A percentile compares a stretch with the other conserved stretches of the same genome.
Conservation (phyloP, 352 stramenopile genomes). For the Phytophthora hibernalis region DNA sequence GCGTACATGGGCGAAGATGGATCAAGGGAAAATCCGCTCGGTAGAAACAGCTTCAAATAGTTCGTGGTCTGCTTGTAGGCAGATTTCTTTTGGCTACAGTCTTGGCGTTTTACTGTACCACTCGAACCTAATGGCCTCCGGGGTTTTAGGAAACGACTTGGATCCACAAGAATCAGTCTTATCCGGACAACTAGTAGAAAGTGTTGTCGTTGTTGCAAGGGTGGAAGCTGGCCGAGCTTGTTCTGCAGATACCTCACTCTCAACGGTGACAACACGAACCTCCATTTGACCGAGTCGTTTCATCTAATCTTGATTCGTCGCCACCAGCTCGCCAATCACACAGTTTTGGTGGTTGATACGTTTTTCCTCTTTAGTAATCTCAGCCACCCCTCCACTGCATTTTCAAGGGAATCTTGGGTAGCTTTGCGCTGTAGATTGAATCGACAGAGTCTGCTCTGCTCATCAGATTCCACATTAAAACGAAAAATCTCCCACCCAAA, state of each 20-base stretch:
- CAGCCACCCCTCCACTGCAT: background rate
- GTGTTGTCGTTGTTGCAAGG: background rate
- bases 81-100: conserved; percentile 14
- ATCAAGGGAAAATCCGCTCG: no score
- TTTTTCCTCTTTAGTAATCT: background rate
- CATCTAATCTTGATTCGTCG: conserved; percentile 7
- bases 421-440: background rate
- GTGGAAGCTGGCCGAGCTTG: no score
- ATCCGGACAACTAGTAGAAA: background rate
- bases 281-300: conserved; percentile 4
- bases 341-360: conserved; percentile 14
- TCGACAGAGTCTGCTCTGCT: no score
- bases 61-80: conserved; percentile 5
- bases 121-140: conserved; percentile 7
- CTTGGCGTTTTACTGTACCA: conserved; percentile 12
- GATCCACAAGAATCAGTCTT: no score
- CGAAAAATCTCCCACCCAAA: no score
- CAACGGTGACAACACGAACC: conserved; percentile 3
- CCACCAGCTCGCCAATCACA: conserved; percentile 11
- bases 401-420: background rate
- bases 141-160: background rate
- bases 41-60: conserved; percentile 21
- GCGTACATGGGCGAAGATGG: no score
- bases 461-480: no score
- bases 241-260: background rate